phyloP scores from a whole-genome alignment of 2,329 filamentous ascomycete species.

The Podosphaera fusca region DNA sequence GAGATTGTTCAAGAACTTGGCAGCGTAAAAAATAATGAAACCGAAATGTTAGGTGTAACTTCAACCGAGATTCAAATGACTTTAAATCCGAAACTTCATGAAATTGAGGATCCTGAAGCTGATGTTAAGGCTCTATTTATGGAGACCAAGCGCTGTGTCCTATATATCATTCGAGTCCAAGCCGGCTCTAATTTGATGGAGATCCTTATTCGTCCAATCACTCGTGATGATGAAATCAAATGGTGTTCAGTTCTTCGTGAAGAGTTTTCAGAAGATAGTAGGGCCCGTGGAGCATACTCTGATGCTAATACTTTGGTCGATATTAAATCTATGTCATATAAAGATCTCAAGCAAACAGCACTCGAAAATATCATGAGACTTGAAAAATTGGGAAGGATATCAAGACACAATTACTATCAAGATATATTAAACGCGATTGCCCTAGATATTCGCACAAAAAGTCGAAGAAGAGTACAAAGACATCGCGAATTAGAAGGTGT shows the following conservation, averaged over 20 bases:
- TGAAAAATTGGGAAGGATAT: conserved; percentile 71
- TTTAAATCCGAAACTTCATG: conserved; percentile 69
- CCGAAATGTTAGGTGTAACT: conserved; percentile 67
- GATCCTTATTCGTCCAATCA: conserved; percentile 80
- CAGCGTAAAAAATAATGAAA: conserved; percentile 90
- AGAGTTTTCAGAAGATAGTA: conserved; percentile 47
- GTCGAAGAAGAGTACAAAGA: conserved; percentile 72
- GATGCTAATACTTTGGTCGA: conserved; percentile 65
- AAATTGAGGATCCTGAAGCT: conserved; percentile 79
- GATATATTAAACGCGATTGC: conserved; percentile 96
- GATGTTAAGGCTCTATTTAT: conserved; percentile 85
- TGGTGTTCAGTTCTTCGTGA: conserved; percentile 67
- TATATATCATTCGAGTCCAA: conserved; percentile 96
- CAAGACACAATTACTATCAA: conserved; percentile 74
- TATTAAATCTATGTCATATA: conserved; percentile 71
- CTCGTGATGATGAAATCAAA: conserved; percentile 65
- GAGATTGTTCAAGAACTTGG: conserved; percentile 87
- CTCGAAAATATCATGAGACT: conserved; percentile 83
- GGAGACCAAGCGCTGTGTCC: conserved; percentile 89
- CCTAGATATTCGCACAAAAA: conserved; percentile 90
- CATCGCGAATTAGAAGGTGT: conserved; percentile 78
- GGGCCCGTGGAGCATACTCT: conserved; percentile 68
- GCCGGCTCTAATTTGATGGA: conserved; percentile 81
- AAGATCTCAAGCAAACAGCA: conserved; percentile 76
- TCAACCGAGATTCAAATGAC: conserved; percentile 72